Evolutionary conservation across 495 filamentous ascomycete species (phyloP).

Genomic region (Alectoria sarmentosa): DNA sequence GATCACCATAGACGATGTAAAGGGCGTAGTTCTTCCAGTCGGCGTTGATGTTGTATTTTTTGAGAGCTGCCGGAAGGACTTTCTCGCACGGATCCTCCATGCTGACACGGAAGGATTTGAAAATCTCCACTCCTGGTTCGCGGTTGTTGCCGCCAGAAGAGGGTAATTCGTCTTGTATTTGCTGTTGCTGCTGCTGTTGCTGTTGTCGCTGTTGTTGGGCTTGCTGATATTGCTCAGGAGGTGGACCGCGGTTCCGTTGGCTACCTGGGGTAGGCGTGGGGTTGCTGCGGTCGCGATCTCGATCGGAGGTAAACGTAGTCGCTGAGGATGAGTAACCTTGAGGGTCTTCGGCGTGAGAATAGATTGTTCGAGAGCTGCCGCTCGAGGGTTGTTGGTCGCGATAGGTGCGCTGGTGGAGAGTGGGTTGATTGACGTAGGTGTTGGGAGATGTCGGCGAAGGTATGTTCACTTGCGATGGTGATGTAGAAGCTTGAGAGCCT

Average conservation of each 20-base stretch:
- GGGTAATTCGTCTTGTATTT: conserved; percentile 32
- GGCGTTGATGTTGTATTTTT: conserved; percentile 96
- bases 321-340: conserved; percentile 27
- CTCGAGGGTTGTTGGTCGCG: conserved; percentile 29
- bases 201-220: conserved; percentile 10
- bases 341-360: conserved; percentile 43
- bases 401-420: conserved; percentile 40
- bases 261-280: conserved; percentile 34
- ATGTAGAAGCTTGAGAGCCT: conserved; percentile 53
- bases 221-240: conserved; percentile 11
- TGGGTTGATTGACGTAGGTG: conserved; percentile 42
- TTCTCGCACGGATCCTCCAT: conserved; percentile 98
- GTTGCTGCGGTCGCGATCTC: conserved; percentile 32
- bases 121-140: conserved; percentile 71
- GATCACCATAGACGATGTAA: conserved; percentile 95
- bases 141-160: conserved; percentile 41
- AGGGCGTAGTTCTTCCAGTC: conserved; percentile 96
- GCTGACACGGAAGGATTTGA: conserved; percentile 94
- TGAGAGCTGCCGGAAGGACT: conserved; percentile 88
- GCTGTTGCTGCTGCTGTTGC: conserved; percentile 13
- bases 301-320: conserved; percentile 29
- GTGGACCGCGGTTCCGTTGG: conserved; percentile 2
- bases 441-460: conserved; percentile 80
- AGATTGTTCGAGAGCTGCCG: conserved; percentile 30
- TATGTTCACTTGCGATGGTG: conserved; percentile 43